Evolutionary conservation across 1,284 basidiomycete species (phyloP).

Genomic region (Rhodofomes roseus): DNA sequence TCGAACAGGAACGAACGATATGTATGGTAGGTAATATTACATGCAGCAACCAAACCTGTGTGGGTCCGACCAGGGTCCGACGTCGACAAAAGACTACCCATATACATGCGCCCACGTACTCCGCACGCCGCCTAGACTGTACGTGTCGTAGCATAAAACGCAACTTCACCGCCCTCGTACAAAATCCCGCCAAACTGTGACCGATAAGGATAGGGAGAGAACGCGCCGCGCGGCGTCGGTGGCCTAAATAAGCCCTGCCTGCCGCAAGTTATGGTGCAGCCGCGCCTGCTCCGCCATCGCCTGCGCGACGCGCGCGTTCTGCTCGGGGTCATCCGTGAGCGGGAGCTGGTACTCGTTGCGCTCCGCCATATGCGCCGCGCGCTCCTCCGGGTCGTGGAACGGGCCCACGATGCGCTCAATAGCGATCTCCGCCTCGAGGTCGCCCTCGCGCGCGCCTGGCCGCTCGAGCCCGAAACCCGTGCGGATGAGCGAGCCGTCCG

Average conservation of each 20-base stretch:
- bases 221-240: neutral
- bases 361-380: conserved; percentile 20
- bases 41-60: conserved; percentile 1
- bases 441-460: conserved; percentile 14
- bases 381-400: conserved; percentile 11
- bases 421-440: conserved; percentile 17
- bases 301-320: conserved; percentile 39
- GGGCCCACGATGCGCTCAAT: conserved; percentile 4
- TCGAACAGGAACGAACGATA: neutral
- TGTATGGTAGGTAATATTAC: neutral
- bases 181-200: neutral
- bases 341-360: conserved; percentile 38
- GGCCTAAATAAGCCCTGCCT: conserved; percentile 49
- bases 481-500: conserved; percentile 38
- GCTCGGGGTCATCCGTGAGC: conserved; percentile 40
- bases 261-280: conserved; percentile 56
- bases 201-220: neutral
- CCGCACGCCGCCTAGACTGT: neutral
- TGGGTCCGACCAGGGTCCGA: neutral
- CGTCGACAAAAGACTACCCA: neutral
- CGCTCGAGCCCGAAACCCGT: conserved; percentile 47
- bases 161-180: neutral
- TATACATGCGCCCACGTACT: neutral
- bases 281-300: conserved; percentile 53
- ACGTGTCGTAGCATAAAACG: neutral